Base-by-base conservation (phyloP, 345 rosid species). In the Salix exigua region DNA sequence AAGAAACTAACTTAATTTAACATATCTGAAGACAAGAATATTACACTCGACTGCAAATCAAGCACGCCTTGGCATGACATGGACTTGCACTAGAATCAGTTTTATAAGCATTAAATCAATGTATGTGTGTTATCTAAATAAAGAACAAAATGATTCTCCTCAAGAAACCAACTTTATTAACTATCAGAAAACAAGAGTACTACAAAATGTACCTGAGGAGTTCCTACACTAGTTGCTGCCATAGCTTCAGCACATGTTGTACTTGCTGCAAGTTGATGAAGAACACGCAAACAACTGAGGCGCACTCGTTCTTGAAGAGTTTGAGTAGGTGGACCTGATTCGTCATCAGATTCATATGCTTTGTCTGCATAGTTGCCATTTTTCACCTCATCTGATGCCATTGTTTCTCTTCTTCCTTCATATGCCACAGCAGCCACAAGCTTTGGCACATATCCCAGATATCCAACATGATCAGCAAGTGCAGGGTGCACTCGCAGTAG, bases 191-290 rank as follows among this genome's bases (percentile, higher is more conserved):
- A 37, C 4, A 11, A 46, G 19, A 69, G 48, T 72, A 65, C 72
- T 48, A 44, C 30, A 75, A 17, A 78, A 69, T 77, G 70, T 64
- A 88, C 98, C 97, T 96, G 98, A 48, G 99, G 97, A 50, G 94
- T 83, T 71, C 98, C 98, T 16, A 81, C 94, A 83, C 98, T 93
- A 70, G 99, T 96, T 69, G 99, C 96, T 60, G 99, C 99, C 99
- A 96, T 96, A 76, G 98, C 99, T 89, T 96, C 99, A 7, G 97
- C 99, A 84, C 99, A 96, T 68, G 86, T 86, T 6, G 94, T 93
- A 84, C 99, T 96, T 44, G 99, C 90, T 31, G 98, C 99, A 81
- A 96, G 99, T 86, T 96, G 99, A 87, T 96, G 99, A 26, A 96
- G 83, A 73, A 93, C 97, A 74, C 99, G 96, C 87, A 96, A 87